phyloP scores from a whole-genome alignment of 2,329 filamentous ascomycete species.

The Colletotrichum sp. region DNA sequence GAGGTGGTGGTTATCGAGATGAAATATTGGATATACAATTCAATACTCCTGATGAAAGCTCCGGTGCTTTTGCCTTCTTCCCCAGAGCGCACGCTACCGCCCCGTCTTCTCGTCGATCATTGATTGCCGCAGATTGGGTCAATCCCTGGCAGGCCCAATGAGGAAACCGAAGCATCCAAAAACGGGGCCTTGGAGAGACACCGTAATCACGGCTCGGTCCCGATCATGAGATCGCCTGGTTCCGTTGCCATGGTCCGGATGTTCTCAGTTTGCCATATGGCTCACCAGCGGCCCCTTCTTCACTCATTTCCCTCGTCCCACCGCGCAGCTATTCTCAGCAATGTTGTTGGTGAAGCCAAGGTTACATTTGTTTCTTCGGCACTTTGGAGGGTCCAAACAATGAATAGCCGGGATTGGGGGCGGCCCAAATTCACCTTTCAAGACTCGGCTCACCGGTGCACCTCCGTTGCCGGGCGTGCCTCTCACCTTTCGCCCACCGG shows the following conservation, averaged over 20 bases:
- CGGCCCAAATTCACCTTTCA: neutral
- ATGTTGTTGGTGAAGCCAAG: neutral
- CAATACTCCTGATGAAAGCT: neutral
- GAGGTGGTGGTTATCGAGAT: neutral
- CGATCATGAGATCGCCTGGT: slow-evolving; percentile 7
- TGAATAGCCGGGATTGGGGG: neutral
- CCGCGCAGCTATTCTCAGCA: neutral
- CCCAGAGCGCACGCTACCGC: slow-evolving; percentile 2
- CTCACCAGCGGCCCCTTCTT: neutral
- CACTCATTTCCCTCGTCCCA: slow-evolving; percentile 3
- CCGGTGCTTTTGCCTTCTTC: neutral
- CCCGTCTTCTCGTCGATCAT: slow-evolving; percentile 16
- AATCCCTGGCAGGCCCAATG: neutral
- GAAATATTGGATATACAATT: neutral
- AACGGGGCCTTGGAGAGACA: neutral
- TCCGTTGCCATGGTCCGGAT: neutral
- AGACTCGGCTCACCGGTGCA: neutral
- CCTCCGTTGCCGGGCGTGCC: neutral
- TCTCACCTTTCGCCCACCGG: neutral
- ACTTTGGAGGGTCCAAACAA: neutral
- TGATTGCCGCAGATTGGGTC: slow-evolving; percentile 14
- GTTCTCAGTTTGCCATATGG: neutral
- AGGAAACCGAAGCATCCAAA: slow-evolving; percentile 3
- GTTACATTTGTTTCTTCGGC: slow-evolving; percentile 11
- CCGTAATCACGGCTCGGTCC: slow-evolving; percentile 5